These are phyloP conservation scores for Scleromitrula shiraiana DNA, from an alignment of 2,329 filamentous ascomycete species.

Conservation along the genomic window DNA sequence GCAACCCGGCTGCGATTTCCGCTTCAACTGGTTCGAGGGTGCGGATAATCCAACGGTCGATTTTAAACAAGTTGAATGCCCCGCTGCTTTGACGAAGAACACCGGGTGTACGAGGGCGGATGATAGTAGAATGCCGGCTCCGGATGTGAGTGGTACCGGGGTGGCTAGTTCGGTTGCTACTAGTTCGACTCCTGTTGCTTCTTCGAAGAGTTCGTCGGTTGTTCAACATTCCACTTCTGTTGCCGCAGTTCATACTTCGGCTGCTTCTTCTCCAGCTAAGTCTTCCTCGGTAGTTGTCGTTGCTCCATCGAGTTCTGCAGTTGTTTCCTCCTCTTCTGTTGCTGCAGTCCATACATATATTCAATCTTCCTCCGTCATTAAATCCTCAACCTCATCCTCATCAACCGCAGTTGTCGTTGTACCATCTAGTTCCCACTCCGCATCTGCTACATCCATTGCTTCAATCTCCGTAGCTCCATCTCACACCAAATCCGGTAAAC, in stretches of 20 bases:
- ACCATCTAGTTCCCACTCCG: too few relatives aligned
- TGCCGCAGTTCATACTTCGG: background rate
- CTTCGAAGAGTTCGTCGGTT: background rate
- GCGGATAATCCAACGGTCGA: slow-evolving; percentile 40
- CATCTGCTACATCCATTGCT: too few relatives aligned
- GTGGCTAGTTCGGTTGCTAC: too few relatives aligned
- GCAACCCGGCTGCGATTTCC: slow-evolving; percentile 42
- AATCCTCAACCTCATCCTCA: background rate
- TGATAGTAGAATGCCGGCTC: slow-evolving; percentile 12
- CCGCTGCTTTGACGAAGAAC: slow-evolving; percentile 36
- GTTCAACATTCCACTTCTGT: background rate
- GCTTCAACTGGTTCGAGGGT: slow-evolving; percentile 45
- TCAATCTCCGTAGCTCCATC: too few relatives aligned
- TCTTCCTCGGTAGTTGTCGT: too few relatives aligned
- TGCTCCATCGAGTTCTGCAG: too few relatives aligned
- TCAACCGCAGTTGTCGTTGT: background rate
- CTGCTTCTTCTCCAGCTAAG: background rate
- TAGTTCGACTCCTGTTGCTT: too few relatives aligned
- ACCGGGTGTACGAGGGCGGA: slow-evolving; percentile 32
- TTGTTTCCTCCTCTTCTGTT: background rate
- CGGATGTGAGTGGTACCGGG: slow-evolving; percentile 1
- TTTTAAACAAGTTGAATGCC: slow-evolving; percentile 41
- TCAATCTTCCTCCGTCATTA: background rate
- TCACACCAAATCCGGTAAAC: too few relatives aligned
- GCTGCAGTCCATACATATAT: background rate